Conservation (phyloP, 768 basidiomycete species). For the Pulveroboletus sp. region DNA sequence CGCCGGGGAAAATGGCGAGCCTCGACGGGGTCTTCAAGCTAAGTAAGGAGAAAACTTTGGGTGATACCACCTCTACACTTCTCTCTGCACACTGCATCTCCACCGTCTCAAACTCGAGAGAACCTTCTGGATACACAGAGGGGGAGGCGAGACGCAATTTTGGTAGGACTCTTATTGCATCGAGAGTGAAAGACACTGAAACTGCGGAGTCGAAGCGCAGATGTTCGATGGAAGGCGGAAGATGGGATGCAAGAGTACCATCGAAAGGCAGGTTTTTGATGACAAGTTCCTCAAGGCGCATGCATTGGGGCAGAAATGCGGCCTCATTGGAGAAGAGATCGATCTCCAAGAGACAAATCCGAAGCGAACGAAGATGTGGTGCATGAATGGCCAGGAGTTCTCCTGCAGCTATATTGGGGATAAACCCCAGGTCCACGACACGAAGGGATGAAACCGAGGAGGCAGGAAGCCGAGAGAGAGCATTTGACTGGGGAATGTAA, state of each 20-base stretch:
- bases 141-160: slow-evolving; percentile 37
- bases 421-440: slow-evolving; percentile 36
- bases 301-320: slow-evolving; percentile 35
- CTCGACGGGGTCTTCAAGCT: slow-evolving; percentile 39
- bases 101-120: slow-evolving; percentile 26
- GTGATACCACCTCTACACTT: slow-evolving; percentile 27
- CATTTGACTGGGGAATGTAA: slow-evolving; percentile 29
- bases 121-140: too few species aligned
- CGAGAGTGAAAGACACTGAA: slow-evolving; percentile 29
- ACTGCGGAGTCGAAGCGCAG: slow-evolving; percentile 35
- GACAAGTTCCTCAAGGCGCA: slow-evolving; percentile 39
- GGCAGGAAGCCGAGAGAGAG: slow-evolving; percentile 40
- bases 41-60: slow-evolving; percentile 14
- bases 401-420: slow-evolving; percentile 25
- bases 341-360: slow-evolving; percentile 39
- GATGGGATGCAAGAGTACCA: slow-evolving; percentile 26
- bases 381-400: slow-evolving; percentile 16
- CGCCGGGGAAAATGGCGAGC: slow-evolving; percentile 34
- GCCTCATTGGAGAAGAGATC: slow-evolving; percentile 31
- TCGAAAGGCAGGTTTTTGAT: slow-evolving; percentile 34
- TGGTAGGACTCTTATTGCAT: slow-evolving; percentile 30
- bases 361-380: slow-evolving; percentile 40
- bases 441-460: slow-evolving; percentile 34
- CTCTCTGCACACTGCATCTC: slow-evolving; percentile 27
- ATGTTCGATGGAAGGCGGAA: slow-evolving; percentile 41